Evolutionary conservation across 371 early-diverging fungal genomes (phyloP).

Genomic region (Syncephalastrum monosporum): DNA sequence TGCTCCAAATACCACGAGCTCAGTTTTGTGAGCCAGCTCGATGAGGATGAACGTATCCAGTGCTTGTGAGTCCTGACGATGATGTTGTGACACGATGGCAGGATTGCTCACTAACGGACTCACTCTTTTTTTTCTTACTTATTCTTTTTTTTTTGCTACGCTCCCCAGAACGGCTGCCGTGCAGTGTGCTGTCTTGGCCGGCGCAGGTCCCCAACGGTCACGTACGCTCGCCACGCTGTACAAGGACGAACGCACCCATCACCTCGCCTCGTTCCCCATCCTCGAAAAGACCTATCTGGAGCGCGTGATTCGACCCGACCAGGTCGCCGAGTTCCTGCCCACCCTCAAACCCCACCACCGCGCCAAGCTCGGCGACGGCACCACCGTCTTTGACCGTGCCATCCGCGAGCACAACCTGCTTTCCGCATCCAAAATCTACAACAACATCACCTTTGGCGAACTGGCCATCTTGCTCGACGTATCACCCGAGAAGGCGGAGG

Average conservation of each 20-base stretch:
- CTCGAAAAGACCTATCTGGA: constrained; percentile 91
- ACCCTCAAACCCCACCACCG: constrained; percentile 80
- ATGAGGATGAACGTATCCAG: constrained; percentile 63
- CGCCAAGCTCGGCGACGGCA: constrained; percentile 65
- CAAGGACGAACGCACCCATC: constrained; percentile 84
- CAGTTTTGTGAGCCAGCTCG: constrained; percentile 67
- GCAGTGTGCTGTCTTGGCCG: constrained; percentile 86
- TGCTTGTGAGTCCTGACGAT: constrained; percentile 53
- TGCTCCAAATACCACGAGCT: constrained; percentile 83
- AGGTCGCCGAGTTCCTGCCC: constrained; percentile 76
- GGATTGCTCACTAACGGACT: background rate
- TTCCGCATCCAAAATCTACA: constrained; percentile 84
- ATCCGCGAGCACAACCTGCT: constrained; percentile 94
- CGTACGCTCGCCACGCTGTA: constrained; percentile 89
- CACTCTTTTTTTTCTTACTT: no score
- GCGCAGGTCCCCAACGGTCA: constrained; percentile 88
- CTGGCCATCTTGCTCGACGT: constrained; percentile 79
- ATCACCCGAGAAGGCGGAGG: constrained; percentile 80
- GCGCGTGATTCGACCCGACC: constrained; percentile 73
- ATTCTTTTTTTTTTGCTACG: background rate
- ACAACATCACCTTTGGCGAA: constrained; percentile 83
- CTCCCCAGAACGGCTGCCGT: constrained; percentile 60
- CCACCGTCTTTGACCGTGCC: constrained; percentile 89
- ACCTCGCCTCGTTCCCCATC: constrained; percentile 66
- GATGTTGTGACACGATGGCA: background rate